Percentiles rank a stretch among this genome's conserved stretches.
Evolutionary conservation across 2,329 filamentous ascomycete genomes (phyloP).

Genomic region (Trichoderma guizhouense): DNA sequence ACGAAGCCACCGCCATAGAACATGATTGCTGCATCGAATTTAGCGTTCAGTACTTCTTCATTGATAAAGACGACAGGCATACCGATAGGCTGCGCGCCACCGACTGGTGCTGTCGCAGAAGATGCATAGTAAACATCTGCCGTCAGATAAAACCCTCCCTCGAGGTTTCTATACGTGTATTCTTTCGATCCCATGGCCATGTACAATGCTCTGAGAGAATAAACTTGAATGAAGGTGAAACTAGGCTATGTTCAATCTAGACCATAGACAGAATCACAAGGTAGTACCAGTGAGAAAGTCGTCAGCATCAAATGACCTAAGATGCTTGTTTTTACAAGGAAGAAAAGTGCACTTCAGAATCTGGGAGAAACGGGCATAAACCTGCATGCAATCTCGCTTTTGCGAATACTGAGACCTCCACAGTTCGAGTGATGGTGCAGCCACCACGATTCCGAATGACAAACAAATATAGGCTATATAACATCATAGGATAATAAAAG

Average conservation of each 20-base stretch:
- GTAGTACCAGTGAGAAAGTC: neutral
- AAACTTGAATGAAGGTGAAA: neutral
- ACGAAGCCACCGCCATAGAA: neutral
- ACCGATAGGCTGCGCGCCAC: neutral
- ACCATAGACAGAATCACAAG: neutral
- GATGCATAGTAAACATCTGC: neutral
- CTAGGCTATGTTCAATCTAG: neutral
- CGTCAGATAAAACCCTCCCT: neutral
- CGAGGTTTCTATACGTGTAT: neutral
- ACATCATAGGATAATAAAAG: too few relatives aligned
- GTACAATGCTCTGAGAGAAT: neutral
- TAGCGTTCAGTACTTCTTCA: neutral
- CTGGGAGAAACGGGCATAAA: neutral
- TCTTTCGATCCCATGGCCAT: neutral
- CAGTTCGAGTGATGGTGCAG: neutral
- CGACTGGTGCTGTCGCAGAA: neutral
- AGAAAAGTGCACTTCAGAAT: too few relatives aligned
- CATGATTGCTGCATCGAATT: neutral
- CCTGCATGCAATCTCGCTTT: neutral
- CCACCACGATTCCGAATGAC: neutral
- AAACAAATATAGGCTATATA: neutral
- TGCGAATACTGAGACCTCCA: too few relatives aligned
- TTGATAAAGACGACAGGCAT: neutral
- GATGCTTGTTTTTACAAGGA: too few relatives aligned
- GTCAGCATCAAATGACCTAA: neutral